Evolutionary conservation across 1,139 yeast species (phyloP), one percentile per base, ranked within the genome.

Genomic region (Pichia sp.): DNA sequence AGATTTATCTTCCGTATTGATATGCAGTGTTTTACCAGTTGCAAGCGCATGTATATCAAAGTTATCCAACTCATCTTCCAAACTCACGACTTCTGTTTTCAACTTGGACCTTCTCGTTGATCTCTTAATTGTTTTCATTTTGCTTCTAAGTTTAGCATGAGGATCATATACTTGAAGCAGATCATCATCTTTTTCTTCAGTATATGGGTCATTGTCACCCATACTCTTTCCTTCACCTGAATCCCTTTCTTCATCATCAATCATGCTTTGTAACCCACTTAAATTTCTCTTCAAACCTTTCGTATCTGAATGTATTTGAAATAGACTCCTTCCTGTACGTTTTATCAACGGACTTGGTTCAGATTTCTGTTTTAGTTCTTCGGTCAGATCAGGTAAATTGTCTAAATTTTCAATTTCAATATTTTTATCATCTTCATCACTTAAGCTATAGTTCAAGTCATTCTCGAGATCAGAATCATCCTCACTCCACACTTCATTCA

Each of bases 51-150:
- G 77, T 8, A 75, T 56, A 48, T 74, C 61, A 31, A 66, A 62
- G 8, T 56, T 55, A 21, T 59, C 60, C 31, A 68, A 50, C 3
- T 49, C 50, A 40, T 65, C 71, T 3, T 56, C 52, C 2, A 37
- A 48, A 11, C 41, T 36, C 3, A 56, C 28, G 6, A 40, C 50
- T 17, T 39, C 41, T 0, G 62, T 59, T 56, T 31, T 55, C 50
- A 79, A 69, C 44, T 72, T 74, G 56, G 74, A 77, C 43, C 81
- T 66, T 49, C 81, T 66, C 0, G 86, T 79, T 4, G 78, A 72
- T 54, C 89, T 64, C 62, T 80, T 81, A 39, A 74, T 81, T 0
- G 79, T 63, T 42, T 58, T 52, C n/a, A 38, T 60, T 40, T 47
- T 49, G 15, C 41, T 51, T 36, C 47, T 42, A 17, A 38, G 43